Percentiles rank a stretch among this genome's conserved stretches.
Conservation (phyloP, 305 asterid genomes). For the Coffea humblotiana region DNA sequence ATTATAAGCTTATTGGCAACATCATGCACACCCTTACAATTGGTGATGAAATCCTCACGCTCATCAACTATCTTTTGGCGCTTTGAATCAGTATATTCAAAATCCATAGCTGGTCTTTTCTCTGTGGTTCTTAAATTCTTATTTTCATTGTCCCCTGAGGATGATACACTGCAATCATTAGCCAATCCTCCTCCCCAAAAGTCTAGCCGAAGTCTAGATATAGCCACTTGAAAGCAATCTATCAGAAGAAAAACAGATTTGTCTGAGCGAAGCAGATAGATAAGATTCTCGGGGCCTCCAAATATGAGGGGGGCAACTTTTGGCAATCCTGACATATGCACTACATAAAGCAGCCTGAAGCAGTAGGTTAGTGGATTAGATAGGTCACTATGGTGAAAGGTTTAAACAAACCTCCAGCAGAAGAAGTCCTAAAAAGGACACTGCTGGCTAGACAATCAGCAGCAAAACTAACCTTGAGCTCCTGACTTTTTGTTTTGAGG, state of each 20-base stretch:
- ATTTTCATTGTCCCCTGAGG: conserved; percentile 27
- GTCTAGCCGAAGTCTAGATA: conserved; percentile 62
- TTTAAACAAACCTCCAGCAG: background rate
- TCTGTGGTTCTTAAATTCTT: conserved; percentile 47
- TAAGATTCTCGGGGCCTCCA: conserved; percentile 87
- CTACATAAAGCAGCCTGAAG: conserved; percentile 77
- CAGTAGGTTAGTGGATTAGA: conserved; percentile 3
- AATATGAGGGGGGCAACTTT: conserved; percentile 64
- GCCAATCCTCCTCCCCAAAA: conserved; percentile 41
- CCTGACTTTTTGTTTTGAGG: conserved; percentile 71
- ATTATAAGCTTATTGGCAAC: conserved; percentile 31
- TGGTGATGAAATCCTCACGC: conserved; percentile 28
- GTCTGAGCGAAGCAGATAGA: conserved; percentile 62
- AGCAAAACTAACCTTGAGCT: conserved; percentile 64
- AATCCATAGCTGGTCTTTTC: conserved; percentile 56
- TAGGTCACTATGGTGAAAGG: conserved; percentile 2
- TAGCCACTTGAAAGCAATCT: conserved; percentile 76
- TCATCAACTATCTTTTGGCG: conserved; percentile 55
- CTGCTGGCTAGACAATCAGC: conserved; percentile 16
- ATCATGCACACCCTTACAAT: conserved; percentile 35
- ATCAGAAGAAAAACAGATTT: conserved; percentile 46
- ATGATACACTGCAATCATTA: conserved; percentile 32
- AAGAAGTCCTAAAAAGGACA: conserved; percentile 16
- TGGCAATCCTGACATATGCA: conserved; percentile 75
- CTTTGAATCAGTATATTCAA: conserved; percentile 46